Percentiles rank a stretch among this genome's conserved stretches.
Evolutionary conservation across 805 yeast genomes (phyloP).

Genomic region (Nakazawaea holstii): DNA sequence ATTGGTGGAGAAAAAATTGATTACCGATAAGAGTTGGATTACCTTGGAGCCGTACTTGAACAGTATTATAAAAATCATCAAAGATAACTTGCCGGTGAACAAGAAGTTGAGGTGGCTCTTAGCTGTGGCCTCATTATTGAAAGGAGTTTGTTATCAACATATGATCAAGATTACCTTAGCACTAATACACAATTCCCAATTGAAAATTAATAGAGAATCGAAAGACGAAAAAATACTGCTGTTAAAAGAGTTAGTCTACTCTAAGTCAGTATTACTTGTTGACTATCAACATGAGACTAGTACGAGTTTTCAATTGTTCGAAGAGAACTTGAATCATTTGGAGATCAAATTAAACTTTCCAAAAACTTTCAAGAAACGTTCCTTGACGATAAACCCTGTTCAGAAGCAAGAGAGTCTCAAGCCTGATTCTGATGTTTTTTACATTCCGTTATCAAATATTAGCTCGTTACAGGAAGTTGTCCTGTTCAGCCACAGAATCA

Average conservation of each 20-base stretch:
- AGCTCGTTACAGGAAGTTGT: conserved; percentile 7
- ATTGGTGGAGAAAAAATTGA: conserved; percentile 9
- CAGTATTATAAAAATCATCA: conserved; percentile 1
- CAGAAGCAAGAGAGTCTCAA: conserved; percentile 10
- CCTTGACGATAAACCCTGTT: conserved; percentile 2
- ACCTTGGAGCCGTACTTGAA: conserved; percentile 8
- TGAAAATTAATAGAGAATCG: not conserved
- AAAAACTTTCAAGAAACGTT: conserved; percentile 8
- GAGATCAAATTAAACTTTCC: conserved; percentile 9
- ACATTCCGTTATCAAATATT: conserved; percentile 5
- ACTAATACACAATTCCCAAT: not conserved
- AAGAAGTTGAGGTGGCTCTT: conserved; percentile 1
- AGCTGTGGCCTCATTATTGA: conserved; percentile 5
- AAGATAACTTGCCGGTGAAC: not conserved
- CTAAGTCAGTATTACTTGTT: not conserved
- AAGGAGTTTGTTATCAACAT: conserved; percentile 6
- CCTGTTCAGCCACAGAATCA: conserved; percentile 2
- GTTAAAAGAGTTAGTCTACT: conserved; percentile 2
- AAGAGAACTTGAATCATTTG: conserved; percentile 6
- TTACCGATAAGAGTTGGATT: conserved; percentile 10
- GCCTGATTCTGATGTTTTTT: conserved; percentile 6
- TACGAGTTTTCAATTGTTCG: not conserved
- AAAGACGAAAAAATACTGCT: not conserved
- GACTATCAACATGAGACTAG: not conserved
- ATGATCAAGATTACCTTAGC: conserved; percentile 1